These are phyloP conservation scores for Allantophomopsis lycopodina DNA, from an alignment of 2,329 filamentous ascomycete species.

Conservation along the genomic window DNA sequence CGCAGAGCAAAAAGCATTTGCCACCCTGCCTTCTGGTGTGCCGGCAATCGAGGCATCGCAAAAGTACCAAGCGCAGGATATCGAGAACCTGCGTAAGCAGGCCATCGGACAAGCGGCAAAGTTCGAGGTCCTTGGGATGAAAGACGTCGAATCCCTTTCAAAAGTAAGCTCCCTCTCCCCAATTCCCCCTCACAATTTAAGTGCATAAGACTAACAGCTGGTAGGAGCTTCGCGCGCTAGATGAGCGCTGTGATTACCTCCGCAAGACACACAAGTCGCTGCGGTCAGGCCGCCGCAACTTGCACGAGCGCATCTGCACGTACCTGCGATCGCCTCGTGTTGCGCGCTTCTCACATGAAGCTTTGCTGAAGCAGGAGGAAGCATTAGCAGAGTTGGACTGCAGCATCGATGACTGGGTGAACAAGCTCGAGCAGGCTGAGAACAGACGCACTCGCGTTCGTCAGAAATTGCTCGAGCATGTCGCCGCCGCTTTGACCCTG, in stretches of 20 bases:
- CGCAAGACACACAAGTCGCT: slow-evolving; percentile 65
- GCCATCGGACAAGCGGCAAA: slow-evolving; percentile 46
- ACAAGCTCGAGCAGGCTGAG: slow-evolving; percentile 68
- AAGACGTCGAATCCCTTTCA: slow-evolving; percentile 52
- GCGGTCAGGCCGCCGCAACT: slow-evolving; percentile 60
- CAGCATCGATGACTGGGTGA: slow-evolving; percentile 70
- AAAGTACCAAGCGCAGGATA: slow-evolving; percentile 32
- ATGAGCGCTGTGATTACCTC: slow-evolving; percentile 67
- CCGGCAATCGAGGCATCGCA: slow-evolving; percentile 35
- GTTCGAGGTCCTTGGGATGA: slow-evolving; percentile 49
- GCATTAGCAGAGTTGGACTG: slow-evolving; percentile 62
- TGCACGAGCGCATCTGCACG: slow-evolving; percentile 64
- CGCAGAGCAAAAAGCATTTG: slow-evolving; percentile 42
- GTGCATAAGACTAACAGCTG: slow-evolving; percentile 1
- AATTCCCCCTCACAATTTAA: not conserved
- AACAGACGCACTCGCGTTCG: slow-evolving; percentile 62
- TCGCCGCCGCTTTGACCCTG: slow-evolving; percentile 56
- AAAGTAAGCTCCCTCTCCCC: slow-evolving; percentile 28
- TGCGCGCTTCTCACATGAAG: slow-evolving; percentile 60
- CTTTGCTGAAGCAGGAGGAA: slow-evolving; percentile 68
- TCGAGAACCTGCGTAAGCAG: slow-evolving; percentile 39
- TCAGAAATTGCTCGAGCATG: slow-evolving; percentile 71
- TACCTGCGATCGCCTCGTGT: slow-evolving; percentile 60
- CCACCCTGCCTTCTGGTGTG: slow-evolving; percentile 44
- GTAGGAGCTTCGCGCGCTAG: slow-evolving; percentile 61